Base-by-base conservation (phyloP, 176 grass and related monocot species). In the Cenchrus purpureus region DNA sequence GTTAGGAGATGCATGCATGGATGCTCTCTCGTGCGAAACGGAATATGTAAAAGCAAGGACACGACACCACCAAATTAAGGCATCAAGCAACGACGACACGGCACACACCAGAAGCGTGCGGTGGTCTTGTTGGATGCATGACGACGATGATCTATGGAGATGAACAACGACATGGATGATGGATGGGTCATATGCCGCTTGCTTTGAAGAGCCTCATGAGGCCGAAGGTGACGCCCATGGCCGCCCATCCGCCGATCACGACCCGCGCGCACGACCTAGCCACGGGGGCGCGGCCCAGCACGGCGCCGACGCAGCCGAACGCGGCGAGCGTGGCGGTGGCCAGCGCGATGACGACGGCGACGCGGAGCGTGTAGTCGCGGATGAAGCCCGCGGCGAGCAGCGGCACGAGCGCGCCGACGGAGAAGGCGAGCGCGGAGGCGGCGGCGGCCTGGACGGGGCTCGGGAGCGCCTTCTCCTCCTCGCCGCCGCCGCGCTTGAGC, bases 331-430 rank as follows among this genome's bases (percentile, higher is more conserved):
- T 68, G 15, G 66, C 71, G 2, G 9, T 89, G 34, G 88, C 90
- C 69, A 71, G 86, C 10, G 76, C 86, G 44, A 84, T 71, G 65
- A 92, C 88, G 12, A 86, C 90, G 40, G 32, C 88, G 32, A 89
- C 65, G 70, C 93, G 17, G 37, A 89, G 29, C 77, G 34, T 84
- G 81, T 89, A 92, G 32, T 60, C 74, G 3, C 46, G 8, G 71
- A 95, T 88, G 78, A 95, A 92, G 15, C 90, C 87, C 0, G 93
- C 88, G 17, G 89, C 89, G 11, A 95, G 83, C 65, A 92, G 90
- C 70, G 93, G 90, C 76, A 92, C 54, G 7, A 85, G 9, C 1
- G 90, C 88, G 20, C 93, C 90, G 0, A 87, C 68, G 7, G 90
- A 86, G 82, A 92, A 92, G 17, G 88, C 93, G 12, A 92, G 52